Evolutionary conservation across 2,329 filamentous ascomycete genomes (phyloP), one percentile per base, ranked within the genome.

Genomic region (Ramichloridium luteum): DNA sequence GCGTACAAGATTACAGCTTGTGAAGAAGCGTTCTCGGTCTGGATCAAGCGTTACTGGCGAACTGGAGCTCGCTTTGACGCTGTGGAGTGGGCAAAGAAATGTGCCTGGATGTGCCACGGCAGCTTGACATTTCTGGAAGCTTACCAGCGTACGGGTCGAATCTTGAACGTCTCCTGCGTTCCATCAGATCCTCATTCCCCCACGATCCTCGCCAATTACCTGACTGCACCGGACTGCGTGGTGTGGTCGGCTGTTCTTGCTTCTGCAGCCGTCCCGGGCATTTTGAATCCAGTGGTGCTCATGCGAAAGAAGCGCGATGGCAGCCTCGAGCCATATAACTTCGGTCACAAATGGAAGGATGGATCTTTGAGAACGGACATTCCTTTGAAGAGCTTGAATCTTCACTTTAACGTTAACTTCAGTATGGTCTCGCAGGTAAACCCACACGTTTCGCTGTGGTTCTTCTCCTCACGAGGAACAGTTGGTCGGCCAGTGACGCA

Each of bases 291-390:
- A 0, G 82, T 92, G 2, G 88, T 98, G 1, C 73, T 98, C 5
- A 82, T 93, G 77, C 76, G 75, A 66, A 93, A 93, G 61, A 80
- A 71, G 32, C 66, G 68, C 12, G 72, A 85, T 37, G 86, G 85
- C 1, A 75, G 67, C 2, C 65, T 98, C 3, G 74, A 75, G 1
- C 90, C 90, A 0, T 98, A 93, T 57, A 92, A 83, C 1, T 98
- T 98, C 52, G 90, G 90, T 0, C 86, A 96, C 64, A 96, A 96
- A 60, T 98, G 90, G 90, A 98, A 98, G 58, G 90, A 98, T 54
- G 90, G 90, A 32, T 90, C 80, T 45, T 62, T 98, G 33, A 73
- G 90, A 22, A 98, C 90, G 1, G 90, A 98, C 50, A 94, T 98
- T 16, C 90, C 90, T 0, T 74, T 98, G 50, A 90, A 88, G 57